Evolutionary conservation across 768 basidiomycete species (phyloP), one percentile per base, ranked within the genome.

Genomic region (Candolleomyces aberdarensis): DNA sequence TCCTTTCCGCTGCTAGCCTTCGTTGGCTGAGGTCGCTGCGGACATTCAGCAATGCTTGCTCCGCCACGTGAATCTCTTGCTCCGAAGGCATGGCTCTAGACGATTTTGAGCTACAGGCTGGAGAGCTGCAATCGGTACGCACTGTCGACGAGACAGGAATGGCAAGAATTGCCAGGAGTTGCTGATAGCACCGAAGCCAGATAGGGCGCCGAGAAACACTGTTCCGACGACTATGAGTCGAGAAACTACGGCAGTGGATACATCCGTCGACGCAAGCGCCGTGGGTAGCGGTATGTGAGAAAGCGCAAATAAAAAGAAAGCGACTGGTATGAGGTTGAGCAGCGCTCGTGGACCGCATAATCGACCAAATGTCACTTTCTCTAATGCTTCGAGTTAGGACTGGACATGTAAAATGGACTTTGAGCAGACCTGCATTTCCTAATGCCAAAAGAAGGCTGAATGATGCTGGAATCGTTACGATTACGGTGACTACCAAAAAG

Each of bases 191-290:
- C 91, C 91, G 62, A 91, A 88, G 0, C 92, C 92, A 0, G 92
- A 91, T 5, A 94, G 77, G 3, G 86, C 69, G 5, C 92, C 92
- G n/a, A 94, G 85, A 59, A 92, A 82, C 32, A 87, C 78, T 0
- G 88, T 92, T 2, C 92, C 92, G 20, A 94, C 72, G 19, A 92
- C 88, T 19, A 88, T 83, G 14, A 93, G 78, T 11, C 91, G 83
- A 2, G 88, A 76, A 1, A 87, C 75, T 0, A 81, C 76, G 0
- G 84, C 75, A 9, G 80, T 81, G 26, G 81, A 74, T 2, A 76
- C 68, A 57, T 81, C 78, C 47, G 76, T 69, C 6, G 73, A 67
- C 9, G 67, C 58, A 5, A 84, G 69, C n/a, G 78, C 79, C 19
- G 71, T 62, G 5, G 90, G 91, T 14, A 92, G 78, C 3, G 91